Conservation (phyloP, 1,139 yeast genomes). For the Pichia sp. region DNA sequence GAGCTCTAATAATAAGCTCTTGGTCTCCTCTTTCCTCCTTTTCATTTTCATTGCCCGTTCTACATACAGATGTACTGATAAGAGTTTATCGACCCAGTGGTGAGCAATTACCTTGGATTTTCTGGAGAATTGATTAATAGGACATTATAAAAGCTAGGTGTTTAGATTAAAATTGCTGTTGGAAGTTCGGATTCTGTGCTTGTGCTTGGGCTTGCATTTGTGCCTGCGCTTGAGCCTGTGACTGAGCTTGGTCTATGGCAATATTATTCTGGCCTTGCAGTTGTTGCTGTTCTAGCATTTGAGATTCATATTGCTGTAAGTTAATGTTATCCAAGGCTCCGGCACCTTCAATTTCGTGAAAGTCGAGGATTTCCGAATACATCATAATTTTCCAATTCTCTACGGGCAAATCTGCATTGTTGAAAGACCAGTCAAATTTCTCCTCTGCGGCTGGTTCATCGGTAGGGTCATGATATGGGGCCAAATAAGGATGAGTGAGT, state of each 20-base stretch:
- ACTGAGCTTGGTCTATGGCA: conserved; percentile 12
- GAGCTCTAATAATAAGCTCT: too few relatives aligned
- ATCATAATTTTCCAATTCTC: conserved; percentile 99
- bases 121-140: too few relatives aligned
- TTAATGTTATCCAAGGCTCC: conserved; percentile 19
- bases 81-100: too few relatives aligned
- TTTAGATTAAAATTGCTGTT: too few relatives aligned
- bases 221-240: conserved; percentile 8
- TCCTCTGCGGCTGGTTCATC: conserved; percentile 95
- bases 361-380: conserved; percentile 94
- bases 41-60: too few relatives aligned
- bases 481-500: conserved; percentile 82
- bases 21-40: too few relatives aligned
- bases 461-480: conserved; percentile 97
- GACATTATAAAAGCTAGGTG: too few relatives aligned
- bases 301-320: conserved; percentile 21
- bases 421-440: conserved; percentile 96
- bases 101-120: too few relatives aligned
- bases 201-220: conserved; percentile 3
- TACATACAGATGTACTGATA: too few relatives aligned
- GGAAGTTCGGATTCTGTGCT: too few relatives aligned
- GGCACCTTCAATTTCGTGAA: conserved; percentile 65
- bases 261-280: conserved; percentile 17
- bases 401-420: conserved; percentile 95
- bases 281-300: conserved; percentile 23